phyloP scores from a whole-genome alignment of 441 rosid species.

The Populus trichocarpa region DNA sequence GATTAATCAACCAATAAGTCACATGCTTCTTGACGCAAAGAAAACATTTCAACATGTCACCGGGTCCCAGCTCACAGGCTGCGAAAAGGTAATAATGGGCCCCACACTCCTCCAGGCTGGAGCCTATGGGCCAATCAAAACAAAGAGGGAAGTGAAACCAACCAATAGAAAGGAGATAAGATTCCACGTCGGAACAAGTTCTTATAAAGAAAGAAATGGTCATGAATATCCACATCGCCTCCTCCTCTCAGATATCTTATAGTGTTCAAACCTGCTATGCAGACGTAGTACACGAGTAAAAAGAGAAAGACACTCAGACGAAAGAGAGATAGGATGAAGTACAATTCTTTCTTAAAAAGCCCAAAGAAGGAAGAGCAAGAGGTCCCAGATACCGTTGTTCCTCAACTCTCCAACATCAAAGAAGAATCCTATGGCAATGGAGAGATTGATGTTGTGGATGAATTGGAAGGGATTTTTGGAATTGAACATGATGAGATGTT shows the following conservation, averaged over 20 bases:
- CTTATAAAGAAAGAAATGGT: neutral
- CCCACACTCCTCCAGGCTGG: conserved; percentile 22
- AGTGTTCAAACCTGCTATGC: neutral
- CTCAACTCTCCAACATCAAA: conserved; percentile 20
- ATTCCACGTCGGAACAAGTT: conserved; percentile 15
- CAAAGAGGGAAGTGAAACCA: neutral
- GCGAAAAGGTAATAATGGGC: neutral
- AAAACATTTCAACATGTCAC: neutral
- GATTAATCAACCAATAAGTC: neutral
- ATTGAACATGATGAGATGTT: conserved; percentile 26
- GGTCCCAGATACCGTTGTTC: conserved; percentile 20
- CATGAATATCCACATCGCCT: neutral
- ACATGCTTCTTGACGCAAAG: neutral
- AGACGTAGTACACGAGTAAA: no score
- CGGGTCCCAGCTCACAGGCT: neutral
- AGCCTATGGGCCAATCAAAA: conserved; percentile 16
- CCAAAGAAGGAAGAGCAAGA: conserved; percentile 60
- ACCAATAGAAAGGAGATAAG: conserved; percentile 37
- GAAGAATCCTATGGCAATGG: conserved; percentile 9
- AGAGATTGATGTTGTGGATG: conserved; percentile 29
- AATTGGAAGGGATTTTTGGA: conserved; percentile 37
- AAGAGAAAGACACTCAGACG: no score
- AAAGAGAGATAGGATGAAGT: conserved; percentile 29
- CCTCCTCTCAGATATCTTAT: neutral
- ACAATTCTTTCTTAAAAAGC: conserved; percentile 32